Conservation (phyloP, 768 basidiomycete genomes). For the Rhodotorula paludigena region DNA sequence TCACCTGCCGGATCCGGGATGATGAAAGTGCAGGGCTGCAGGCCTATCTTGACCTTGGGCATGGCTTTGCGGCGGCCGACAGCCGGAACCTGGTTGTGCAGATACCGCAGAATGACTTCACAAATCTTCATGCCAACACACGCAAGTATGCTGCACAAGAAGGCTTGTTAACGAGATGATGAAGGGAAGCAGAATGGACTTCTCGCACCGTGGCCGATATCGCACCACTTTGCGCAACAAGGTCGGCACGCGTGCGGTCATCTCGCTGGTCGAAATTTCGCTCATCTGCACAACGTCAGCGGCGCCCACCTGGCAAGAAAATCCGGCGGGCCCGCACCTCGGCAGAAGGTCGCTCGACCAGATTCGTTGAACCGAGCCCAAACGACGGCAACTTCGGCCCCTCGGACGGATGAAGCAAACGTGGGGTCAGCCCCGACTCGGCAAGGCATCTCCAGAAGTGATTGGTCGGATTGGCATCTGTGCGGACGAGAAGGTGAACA, state of each 20-base stretch:
- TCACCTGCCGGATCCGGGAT: neutral
- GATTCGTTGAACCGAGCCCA: conserved; percentile 24
- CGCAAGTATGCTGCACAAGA: conserved; percentile 4
- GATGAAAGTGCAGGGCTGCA: conserved; percentile 12
- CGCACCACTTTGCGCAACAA: conserved; percentile 15
- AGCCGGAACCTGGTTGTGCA: conserved; percentile 5
- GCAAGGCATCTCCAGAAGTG: conserved; percentile 25
- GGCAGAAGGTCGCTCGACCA: conserved; percentile 11
- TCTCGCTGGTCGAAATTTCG: conserved; percentile 27
- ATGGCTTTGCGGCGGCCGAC: conserved; percentile 14
- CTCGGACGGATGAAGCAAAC: conserved; percentile 18
- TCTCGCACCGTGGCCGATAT: conserved; percentile 11
- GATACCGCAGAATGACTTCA: conserved; percentile 24
- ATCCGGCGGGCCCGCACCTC: conserved; percentile 3
- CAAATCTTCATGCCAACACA: conserved; percentile 37
- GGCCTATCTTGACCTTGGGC: conserved; percentile 27
- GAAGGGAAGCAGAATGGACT: no score
- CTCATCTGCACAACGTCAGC: conserved; percentile 20
- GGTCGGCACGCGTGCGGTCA: conserved; percentile 3
- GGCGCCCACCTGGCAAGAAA: neutral
- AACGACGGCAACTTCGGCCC: conserved; percentile 6
- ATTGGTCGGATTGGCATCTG: conserved; percentile 37
- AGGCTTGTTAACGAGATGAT: neutral
- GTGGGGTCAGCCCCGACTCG: conserved; percentile 23
- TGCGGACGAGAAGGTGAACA: neutral